phyloP scores from a whole-genome alignment of 2,329 filamentous ascomycete genomes.

The Sphaerulina vaccinii region DNA sequence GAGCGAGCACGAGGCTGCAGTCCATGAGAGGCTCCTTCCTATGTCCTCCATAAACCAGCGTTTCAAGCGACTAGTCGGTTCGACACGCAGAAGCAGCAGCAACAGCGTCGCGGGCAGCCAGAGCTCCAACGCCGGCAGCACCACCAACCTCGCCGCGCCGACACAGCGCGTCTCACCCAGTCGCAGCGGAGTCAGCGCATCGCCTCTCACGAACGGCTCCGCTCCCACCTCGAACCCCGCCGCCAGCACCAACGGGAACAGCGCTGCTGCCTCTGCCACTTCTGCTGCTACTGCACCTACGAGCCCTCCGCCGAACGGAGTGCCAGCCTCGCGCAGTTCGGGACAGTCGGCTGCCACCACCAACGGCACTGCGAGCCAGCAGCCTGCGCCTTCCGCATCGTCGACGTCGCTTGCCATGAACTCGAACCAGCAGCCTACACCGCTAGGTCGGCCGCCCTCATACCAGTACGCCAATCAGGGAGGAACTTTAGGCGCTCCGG shows the following conservation, averaged over 20 bases:
- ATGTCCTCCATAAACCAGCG: slow-evolving; percentile 70
- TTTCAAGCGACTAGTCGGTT: slow-evolving; percentile 77
- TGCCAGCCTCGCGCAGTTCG: slow-evolving; percentile 42
- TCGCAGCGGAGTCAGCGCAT: slow-evolving; percentile 20
- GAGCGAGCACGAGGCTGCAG: slow-evolving; percentile 5
- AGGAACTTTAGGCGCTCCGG: slow-evolving; percentile 40
- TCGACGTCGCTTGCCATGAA: slow-evolving; percentile 59
- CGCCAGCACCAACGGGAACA: slow-evolving; percentile 47
- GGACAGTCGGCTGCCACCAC: slow-evolving; percentile 18
- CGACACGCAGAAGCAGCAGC: slow-evolving; percentile 68
- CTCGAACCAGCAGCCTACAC: slow-evolving; percentile 39
- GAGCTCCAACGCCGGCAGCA: slow-evolving; percentile 38
- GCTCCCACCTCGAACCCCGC: slow-evolving; percentile 6
- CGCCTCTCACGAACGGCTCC: slow-evolving; percentile 36
- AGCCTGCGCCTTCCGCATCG: slow-evolving; percentile 42
- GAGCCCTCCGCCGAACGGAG: slow-evolving; percentile 35
- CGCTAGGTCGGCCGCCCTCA: slow-evolving; percentile 61
- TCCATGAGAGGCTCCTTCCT: slow-evolving; percentile 15
- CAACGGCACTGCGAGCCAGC: slow-evolving; percentile 34
- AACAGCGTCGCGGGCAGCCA: slow-evolving; percentile 63
- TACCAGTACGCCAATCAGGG: slow-evolving; percentile 56
- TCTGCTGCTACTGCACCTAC: slow-evolving; percentile 1
- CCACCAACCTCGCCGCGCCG: slow-evolving; percentile 39
- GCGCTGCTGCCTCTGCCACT: slow-evolving; percentile 10
- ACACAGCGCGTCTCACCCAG: slow-evolving; percentile 28